Conservation (phyloP, 768 basidiomycete species). For the Termitomyces sp. region DNA sequence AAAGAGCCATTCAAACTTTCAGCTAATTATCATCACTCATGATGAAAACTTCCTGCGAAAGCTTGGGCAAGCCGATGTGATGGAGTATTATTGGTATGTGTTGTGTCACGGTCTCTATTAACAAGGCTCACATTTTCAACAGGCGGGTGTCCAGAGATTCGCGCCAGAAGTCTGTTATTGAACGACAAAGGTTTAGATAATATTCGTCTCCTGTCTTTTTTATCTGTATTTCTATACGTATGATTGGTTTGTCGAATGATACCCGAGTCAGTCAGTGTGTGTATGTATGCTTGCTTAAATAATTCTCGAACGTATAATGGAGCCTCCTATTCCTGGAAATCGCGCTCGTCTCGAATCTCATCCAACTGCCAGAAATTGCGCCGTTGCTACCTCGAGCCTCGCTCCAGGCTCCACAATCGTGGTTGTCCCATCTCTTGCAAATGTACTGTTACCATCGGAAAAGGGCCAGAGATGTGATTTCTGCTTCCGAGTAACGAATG, state of each 20-base stretch:
- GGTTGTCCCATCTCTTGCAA: constrained; percentile 37
- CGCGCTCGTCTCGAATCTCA: constrained; percentile 36
- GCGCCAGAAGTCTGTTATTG: constrained; percentile 76
- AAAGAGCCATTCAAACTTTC: constrained; percentile 86
- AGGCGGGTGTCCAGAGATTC: constrained; percentile 78
- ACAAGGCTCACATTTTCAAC: constrained; percentile 3
- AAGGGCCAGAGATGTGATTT: constrained; percentile 66
- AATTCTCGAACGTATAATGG: not conserved
- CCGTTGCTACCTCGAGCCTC: constrained; percentile 34
- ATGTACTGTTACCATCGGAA: constrained; percentile 45
- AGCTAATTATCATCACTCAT: constrained; percentile 95
- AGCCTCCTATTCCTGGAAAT: constrained; percentile 1
- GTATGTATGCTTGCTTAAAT: not conserved
- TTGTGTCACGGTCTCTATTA: not conserved
- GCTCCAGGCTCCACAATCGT: constrained; percentile 46
- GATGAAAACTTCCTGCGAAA: constrained; percentile 93
- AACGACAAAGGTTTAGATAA: constrained; percentile 63
- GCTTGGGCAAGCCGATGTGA: constrained; percentile 85
- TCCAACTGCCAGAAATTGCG: constrained; percentile 45
- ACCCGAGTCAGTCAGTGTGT: not conserved
- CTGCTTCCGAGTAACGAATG: constrained; percentile 40
- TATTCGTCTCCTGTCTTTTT: not conserved
- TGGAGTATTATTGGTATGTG: constrained; percentile 87
- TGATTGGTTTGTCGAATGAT: not conserved
- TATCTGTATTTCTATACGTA: not conserved